Conservation (phyloP, 2,329 filamentous ascomycete genomes). For the Trichoderma atroviride region DNA sequence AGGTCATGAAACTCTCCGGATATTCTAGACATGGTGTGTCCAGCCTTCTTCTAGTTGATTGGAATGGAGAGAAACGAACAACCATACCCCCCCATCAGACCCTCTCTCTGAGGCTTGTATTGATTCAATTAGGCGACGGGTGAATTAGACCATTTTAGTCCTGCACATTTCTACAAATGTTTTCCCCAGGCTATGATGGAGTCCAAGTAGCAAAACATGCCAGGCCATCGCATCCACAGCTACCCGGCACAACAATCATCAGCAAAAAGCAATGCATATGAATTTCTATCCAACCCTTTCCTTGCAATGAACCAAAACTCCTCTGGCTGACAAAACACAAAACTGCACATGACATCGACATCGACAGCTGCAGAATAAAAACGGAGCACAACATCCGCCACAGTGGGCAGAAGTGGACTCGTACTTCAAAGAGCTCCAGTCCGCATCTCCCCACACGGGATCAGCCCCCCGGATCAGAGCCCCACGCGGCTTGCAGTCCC, state of each 20-base stretch:
- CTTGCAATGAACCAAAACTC: not conserved
- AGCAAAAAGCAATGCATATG: not conserved
- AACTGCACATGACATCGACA: not conserved
- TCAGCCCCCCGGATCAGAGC: conserved; percentile 2
- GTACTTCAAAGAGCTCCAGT: not conserved
- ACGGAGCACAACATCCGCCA: not conserved
- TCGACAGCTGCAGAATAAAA: not conserved
- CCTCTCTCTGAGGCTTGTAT: not conserved
- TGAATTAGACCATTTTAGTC: not conserved
- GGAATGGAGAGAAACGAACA: not conserved
- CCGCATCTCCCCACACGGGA: conserved; percentile 12
- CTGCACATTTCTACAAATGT: not conserved
- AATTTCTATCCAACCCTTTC: not conserved
- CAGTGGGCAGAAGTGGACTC: conserved; percentile 18
- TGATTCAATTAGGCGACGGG: not conserved
- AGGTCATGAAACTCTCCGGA: too few relatives aligned
- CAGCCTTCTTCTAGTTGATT: too few relatives aligned
- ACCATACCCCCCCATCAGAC: not conserved
- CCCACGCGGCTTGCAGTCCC: conserved; percentile 6
- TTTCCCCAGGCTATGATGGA: not conserved
- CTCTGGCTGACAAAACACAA: not conserved
- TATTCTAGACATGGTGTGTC: not conserved
- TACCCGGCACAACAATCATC: not conserved
- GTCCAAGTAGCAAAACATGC: not conserved
- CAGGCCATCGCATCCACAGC: not conserved